Evolutionary conservation across 768 basidiomycete species (phyloP), one percentile per base, ranked within the genome.

Genomic region (Boletus reticuloceps): DNA sequence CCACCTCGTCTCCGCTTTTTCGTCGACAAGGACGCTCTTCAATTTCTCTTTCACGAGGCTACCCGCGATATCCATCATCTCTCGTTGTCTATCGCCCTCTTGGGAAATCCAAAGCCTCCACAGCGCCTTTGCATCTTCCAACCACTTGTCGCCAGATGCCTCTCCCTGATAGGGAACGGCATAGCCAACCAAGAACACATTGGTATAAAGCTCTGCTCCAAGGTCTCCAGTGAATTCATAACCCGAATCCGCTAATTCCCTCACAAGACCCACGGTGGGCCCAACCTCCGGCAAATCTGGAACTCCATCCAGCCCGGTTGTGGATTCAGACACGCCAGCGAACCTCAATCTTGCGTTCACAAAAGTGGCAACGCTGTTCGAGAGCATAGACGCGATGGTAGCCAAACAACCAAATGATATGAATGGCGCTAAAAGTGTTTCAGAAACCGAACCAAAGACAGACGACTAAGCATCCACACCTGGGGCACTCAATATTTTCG

Each of bases 1-100:
- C 17, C 31, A 77, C 78, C 67, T 71, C 6, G 68, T 54, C 25
- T 61, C 60, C 11, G 64, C 65, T 12, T 63, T 55, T 40, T 63
- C 63, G 61, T 82, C 79, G 31, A 69, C 53, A 6, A 87, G 42
- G 22, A 82, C 59, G 5, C 64, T 71, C 29, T 69, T 74, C 52
- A 86, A 54, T 43, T 69, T 73, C 32, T 69, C 71, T 55, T 76
- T 79, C 49, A 85, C 69, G 4, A 74, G 64, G 11, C 58, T 63
- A 9, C 69, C 31, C 19, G 77, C 69, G 20, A 63, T 57, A 17
- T 50, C 54, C 56, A 64, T 68, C 17, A 63, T 50, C 4, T 63
- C 69, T 3, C 3, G 67, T 36, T 8, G 67, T 48, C 6, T 55
- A 51, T 32, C 65, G 1, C 41, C 48, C 1, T 51, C 52, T 43